These are phyloP conservation scores for Fraxinus greggii DNA, from an alignment of 305 asterid species.

Conservation along the genomic window DNA sequence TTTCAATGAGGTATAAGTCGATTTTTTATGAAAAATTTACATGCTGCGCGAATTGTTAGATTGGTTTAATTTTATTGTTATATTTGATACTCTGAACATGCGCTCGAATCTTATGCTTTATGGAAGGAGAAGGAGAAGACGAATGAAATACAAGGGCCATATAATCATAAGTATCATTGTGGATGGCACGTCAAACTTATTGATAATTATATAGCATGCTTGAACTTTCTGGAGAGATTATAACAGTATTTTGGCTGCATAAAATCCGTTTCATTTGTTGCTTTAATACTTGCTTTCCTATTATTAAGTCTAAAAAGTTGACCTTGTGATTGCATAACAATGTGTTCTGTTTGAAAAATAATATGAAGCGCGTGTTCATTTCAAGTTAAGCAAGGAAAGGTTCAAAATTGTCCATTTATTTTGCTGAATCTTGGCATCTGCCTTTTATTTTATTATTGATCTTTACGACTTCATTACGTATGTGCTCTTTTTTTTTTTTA, in stretches of 20 bases:
- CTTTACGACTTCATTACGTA: background rate
- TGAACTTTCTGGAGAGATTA: conserved; percentile 9
- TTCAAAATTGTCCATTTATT: background rate
- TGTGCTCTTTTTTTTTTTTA: background rate
- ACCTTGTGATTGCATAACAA: background rate
- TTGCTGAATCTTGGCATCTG: conserved; percentile 13
- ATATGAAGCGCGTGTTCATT: background rate
- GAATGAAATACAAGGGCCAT: background rate
- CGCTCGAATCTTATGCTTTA: background rate
- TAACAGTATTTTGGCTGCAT: background rate
- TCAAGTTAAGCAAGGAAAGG: background rate
- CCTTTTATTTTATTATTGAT: background rate
- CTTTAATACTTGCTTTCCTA: background rate
- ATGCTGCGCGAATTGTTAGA: background rate
- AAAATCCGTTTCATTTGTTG: background rate
- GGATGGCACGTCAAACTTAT: conserved; percentile 13
- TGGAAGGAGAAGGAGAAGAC: background rate
- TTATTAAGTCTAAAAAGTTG: background rate
- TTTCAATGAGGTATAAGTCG: conserved; percentile 81
- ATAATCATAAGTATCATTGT: background rate
- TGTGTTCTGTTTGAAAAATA: conserved; percentile 5
- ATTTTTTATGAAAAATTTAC: background rate
- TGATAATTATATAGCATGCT: background rate
- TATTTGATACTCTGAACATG: background rate
- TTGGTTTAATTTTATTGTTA: background rate